Evolutionary conservation across 179 eudicot genomes (phyloP).

Genomic region (Beta lomatogona): DNA sequence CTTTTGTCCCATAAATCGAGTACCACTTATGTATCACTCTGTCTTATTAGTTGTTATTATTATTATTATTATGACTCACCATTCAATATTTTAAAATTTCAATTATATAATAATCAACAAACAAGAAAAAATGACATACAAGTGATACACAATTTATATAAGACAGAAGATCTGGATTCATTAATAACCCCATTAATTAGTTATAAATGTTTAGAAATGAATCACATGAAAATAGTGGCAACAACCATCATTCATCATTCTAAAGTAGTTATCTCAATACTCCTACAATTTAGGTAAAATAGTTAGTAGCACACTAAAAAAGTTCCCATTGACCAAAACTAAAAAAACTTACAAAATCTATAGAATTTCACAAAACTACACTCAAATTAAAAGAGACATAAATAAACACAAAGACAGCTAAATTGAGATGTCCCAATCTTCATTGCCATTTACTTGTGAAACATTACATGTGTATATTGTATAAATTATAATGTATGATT

Average conservation of each 20-base stretch:
- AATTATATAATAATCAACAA: too few species aligned
- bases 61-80: too few species aligned
- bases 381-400: constrained; percentile 5
- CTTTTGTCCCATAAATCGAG: too few species aligned
- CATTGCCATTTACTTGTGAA: not conserved
- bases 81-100: too few species aligned
- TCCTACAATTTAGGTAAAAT: not conserved
- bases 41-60: too few species aligned
- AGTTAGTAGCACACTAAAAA: not conserved
- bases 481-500: too few species aligned
- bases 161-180: too few species aligned
- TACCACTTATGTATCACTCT: too few species aligned
- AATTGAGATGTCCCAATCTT: constrained; percentile 1
- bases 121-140: too few species aligned
- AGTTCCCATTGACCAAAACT: not conserved
- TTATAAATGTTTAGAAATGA: too few species aligned
- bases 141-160: too few species aligned
- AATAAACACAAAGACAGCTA: constrained; percentile 3
- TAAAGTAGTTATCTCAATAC: not conserved
- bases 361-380: not conserved
- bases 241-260: not conserved
- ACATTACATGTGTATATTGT: constrained; percentile 11
- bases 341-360: not conserved
- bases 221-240: not conserved
- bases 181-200: too few species aligned